Base-by-base conservation (phyloP, 495 filamentous ascomycete species). In the Extremus antarcticus region DNA sequence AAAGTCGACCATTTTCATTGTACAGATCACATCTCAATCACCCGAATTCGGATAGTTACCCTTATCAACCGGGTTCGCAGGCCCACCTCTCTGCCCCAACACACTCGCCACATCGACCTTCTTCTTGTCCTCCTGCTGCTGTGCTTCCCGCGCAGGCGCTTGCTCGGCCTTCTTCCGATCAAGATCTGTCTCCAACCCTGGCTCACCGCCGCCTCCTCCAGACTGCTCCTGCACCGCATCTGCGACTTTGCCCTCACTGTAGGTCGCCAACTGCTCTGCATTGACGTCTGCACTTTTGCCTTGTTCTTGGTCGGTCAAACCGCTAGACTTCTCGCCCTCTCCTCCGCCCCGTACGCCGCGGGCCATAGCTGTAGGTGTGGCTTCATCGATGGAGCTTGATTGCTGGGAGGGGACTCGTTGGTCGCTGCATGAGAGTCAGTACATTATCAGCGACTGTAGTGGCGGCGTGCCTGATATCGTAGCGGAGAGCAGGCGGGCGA, bases 121-220 rank as follows among this genome's bases (percentile, higher is more conserved):
- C 21, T 58, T 32, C 43, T 54, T n/a, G 53, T 65, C 56, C 57
- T 66, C 17, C 64, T 58, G 47, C 57, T 72, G 47, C 22, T 65
- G 56, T 49, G 43, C 53, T 56, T 70, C 67, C 13, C 71, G 43
- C 32, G 41, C 38, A 21, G 58, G 65, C 22, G 60, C 55, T 47
- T 74, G 71, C 60, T 72, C 71, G 8, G 65, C 69, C 54, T 73
- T 74, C 66, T 74, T 74, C 50, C 70, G 58, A 19, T 72, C 71
- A 47, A 73, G 47, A 62, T 72, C 69, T 15, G 24, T 57, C 58
- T 63, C 63, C 50, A 71, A 46, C n/a, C 54, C 71, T 54, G 38
- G 51, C 58, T 54, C 53, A 16, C 54, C 60, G 15, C 58, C 59
- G 17, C 51, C 53, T 22, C 59, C 65, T 10, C 55, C 52, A 21